A percentile compares a stretch with the other conserved stretches of the same genome.
Evolutionary conservation across 805 yeast genomes (phyloP).

Genomic region (Deakozyma indianensis): DNA sequence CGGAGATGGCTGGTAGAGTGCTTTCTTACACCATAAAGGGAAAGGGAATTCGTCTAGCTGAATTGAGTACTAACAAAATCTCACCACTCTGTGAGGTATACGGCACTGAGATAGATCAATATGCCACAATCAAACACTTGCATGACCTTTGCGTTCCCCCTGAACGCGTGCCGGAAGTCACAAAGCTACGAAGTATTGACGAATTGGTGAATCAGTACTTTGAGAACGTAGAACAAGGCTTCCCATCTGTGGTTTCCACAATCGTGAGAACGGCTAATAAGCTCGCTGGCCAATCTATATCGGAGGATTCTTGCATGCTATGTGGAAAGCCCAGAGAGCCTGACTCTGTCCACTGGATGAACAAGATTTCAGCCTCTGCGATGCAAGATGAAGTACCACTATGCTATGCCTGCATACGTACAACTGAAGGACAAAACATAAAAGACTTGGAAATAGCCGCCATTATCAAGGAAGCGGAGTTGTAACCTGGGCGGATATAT

Average conservation of each 20-base stretch:
- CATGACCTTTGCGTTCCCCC: constrained; percentile 18
- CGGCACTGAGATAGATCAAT: constrained; percentile 50
- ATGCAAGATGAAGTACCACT: constrained; percentile 21
- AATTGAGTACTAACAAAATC: constrained; percentile 9
- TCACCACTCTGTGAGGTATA: constrained; percentile 62
- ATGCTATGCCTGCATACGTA: constrained; percentile 69
- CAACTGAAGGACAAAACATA: constrained; percentile 35
- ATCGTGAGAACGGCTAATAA: constrained; percentile 84
- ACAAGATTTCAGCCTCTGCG: constrained; percentile 47
- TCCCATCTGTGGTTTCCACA: constrained; percentile 82
- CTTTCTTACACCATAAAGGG: constrained; percentile 74
- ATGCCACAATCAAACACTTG: constrained; percentile 30
- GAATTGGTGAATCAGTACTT: constrained; percentile 68
- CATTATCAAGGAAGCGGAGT: too few species aligned
- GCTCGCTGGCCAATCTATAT: constrained; percentile 21
- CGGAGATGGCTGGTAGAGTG: constrained; percentile 67
- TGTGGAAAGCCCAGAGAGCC: constrained; percentile 42
- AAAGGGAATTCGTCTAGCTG: constrained; percentile 56
- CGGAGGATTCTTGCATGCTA: constrained; percentile 31
- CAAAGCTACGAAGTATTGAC: constrained; percentile 66
- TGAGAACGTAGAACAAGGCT: constrained; percentile 53
- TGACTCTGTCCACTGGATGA: constrained; percentile 53
- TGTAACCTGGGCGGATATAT: too few species aligned
- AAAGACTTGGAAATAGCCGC: too few species aligned
- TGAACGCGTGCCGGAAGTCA: constrained; percentile 25